These are phyloP conservation scores for Neurospora intermedia DNA, from an alignment of 495 filamentous ascomycete species.

Conservation along the genomic window DNA sequence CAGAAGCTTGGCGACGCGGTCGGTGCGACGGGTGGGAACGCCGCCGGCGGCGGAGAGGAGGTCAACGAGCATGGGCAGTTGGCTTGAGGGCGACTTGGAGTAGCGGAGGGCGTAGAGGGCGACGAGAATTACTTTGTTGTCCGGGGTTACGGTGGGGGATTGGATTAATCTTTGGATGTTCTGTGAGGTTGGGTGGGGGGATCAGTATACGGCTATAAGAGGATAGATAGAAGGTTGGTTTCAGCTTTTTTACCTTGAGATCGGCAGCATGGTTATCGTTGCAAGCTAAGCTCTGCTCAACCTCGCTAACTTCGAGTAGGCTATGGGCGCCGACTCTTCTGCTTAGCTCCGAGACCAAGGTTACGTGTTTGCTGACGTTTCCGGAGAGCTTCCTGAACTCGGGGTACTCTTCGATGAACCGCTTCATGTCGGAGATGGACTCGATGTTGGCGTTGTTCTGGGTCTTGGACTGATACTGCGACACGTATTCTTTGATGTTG, in stretches of 20 bases:
- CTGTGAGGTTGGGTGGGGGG: constrained; percentile 28
- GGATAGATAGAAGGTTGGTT: neutral
- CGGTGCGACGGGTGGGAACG: constrained; percentile 60
- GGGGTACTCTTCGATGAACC: constrained; percentile 96
- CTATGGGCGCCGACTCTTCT: constrained; percentile 72
- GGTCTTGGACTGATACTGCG: constrained; percentile 92
- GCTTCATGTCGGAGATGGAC: constrained; percentile 96
- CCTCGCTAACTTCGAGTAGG: constrained; percentile 85
- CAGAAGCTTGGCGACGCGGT: constrained; percentile 65
- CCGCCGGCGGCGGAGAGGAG: constrained; percentile 67
- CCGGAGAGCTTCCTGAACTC: constrained; percentile 94
- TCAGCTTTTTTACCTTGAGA: constrained; percentile 58
- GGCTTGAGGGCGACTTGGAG: constrained; percentile 69
- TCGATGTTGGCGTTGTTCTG: constrained; percentile 90
- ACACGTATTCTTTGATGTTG: constrained; percentile 97
- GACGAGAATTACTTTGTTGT: constrained; percentile 78
- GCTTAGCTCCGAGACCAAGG: constrained; percentile 86
- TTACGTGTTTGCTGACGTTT: constrained; percentile 97
- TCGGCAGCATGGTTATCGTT: constrained; percentile 88
- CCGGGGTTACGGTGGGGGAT: constrained; percentile 56
- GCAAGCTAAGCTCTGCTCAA: constrained; percentile 93
- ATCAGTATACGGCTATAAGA: neutral
- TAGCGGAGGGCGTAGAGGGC: constrained; percentile 91
- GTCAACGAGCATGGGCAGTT: constrained; percentile 72
- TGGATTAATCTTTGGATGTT: constrained; percentile 77